Percentiles rank a stretch among this genome's conserved stretches.
phyloP scores from a whole-genome alignment of 2,329 filamentous ascomycete genomes.

The Colletotrichum trifolii region DNA sequence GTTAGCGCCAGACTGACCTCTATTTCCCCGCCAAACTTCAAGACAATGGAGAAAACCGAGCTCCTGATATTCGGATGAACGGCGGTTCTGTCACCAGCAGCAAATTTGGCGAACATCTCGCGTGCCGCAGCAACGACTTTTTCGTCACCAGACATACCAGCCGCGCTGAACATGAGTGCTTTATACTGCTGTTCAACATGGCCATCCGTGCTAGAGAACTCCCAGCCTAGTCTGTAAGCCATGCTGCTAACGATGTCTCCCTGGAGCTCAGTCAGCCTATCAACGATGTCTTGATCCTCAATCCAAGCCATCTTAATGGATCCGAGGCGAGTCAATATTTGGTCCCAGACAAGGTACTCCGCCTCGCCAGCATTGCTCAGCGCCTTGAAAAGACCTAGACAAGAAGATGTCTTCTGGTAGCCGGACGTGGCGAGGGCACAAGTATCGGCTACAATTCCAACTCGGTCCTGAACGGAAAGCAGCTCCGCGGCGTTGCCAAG shows the following conservation, averaged over 20 bases:
- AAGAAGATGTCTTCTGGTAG: slow-evolving; percentile 91
- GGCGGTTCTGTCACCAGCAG: slow-evolving; percentile 80
- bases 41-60: slow-evolving; percentile 85
- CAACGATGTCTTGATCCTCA: slow-evolving; percentile 77
- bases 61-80: slow-evolving; percentile 92
- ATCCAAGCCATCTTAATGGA: slow-evolving; percentile 88
- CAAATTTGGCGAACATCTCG: slow-evolving; percentile 90
- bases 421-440: slow-evolving; percentile 89
- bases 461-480: slow-evolving; percentile 88
- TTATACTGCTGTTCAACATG: slow-evolving; percentile 97
- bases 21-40: slow-evolving; percentile 86
- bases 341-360: slow-evolving; percentile 95
- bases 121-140: slow-evolving; percentile 82
- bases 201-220: slow-evolving; percentile 84
- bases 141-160: slow-evolving; percentile 84
- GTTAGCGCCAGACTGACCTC: slow-evolving; percentile 64
- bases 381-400: slow-evolving; percentile 85
- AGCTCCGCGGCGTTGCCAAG: slow-evolving; percentile 88
- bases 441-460: slow-evolving; percentile 94
- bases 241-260: slow-evolving; percentile 80
- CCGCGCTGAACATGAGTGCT: slow-evolving; percentile 85
- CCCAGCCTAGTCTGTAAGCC: slow-evolving; percentile 89
- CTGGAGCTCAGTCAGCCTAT: slow-evolving; percentile 86
- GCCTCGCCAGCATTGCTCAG: slow-evolving; percentile 82
- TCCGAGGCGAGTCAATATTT: slow-evolving; percentile 82